A percentile compares a stretch with the other conserved stretches of the same genome.
Conservation (phyloP, 768 basidiomycete genomes). For the Boletellus emodensis region DNA sequence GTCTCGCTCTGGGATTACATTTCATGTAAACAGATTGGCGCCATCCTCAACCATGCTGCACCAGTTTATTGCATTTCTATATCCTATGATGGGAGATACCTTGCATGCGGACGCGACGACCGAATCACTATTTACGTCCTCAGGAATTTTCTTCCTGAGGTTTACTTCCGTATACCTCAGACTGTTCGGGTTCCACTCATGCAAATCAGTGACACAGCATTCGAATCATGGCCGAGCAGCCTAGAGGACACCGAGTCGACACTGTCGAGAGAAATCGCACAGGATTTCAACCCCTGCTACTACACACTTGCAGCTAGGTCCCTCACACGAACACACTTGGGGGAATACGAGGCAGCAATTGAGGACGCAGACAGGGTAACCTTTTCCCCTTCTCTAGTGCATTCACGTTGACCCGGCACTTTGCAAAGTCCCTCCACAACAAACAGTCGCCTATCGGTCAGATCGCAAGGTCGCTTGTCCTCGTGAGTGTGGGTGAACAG, state of each 20-base stretch:
- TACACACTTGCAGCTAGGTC: neutral
- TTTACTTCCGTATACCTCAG: neutral
- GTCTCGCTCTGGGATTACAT: conserved; percentile 8
- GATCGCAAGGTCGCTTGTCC: neutral
- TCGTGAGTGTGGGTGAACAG: neutral
- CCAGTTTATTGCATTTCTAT: neutral
- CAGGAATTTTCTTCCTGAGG: neutral
- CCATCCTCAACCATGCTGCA: neutral
- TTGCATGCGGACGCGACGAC: conserved; percentile 2
- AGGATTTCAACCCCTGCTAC: neutral
- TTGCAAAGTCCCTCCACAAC: neutral
- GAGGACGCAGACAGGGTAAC: neutral
- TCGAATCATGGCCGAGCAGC: neutral
- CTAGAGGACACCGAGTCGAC: neutral
- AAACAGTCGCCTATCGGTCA: neutral
- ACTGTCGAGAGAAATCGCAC: neutral
- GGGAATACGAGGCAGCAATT: neutral
- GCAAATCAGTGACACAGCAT: neutral
- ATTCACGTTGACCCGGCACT: neutral
- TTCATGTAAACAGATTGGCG: neutral
- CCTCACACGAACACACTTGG: neutral
- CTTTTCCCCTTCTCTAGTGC: neutral
- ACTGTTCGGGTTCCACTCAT: neutral
- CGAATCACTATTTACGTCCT: conserved; percentile 1
- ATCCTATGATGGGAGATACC: conserved; percentile 5